Evolutionary conservation across 2,329 filamentous ascomycete genomes (phyloP).

Genomic region (Raffaelea deltoideospora): DNA sequence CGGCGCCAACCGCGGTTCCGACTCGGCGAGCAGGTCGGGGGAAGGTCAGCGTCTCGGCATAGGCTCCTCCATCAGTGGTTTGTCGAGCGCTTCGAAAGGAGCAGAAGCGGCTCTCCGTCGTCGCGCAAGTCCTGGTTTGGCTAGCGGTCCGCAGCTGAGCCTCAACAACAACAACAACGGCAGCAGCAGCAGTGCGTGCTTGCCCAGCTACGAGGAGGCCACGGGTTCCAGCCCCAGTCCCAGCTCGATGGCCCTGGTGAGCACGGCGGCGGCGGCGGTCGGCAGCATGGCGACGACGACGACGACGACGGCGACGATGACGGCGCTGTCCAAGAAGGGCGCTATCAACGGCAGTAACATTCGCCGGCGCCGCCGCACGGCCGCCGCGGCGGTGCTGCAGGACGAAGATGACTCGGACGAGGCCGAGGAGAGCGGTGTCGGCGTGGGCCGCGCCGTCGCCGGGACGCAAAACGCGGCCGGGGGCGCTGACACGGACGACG

Average conservation of each 20-base stretch:
- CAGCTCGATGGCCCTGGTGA: no score
- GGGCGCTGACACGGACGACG: neutral
- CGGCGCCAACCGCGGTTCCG: no score
- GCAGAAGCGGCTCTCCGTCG: slow-evolving; percentile 55
- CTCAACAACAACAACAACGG: neutral
- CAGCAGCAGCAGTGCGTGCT: slow-evolving; percentile 14
- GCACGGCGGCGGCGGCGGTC: neutral
- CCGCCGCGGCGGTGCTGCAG: neutral
- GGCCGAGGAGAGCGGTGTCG: neutral
- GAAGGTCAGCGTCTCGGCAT: slow-evolving; percentile 76
- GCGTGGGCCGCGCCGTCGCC: no score
- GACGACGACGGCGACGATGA: neutral
- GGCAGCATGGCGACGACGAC: neutral
- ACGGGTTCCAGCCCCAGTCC: no score
- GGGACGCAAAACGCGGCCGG: neutral
- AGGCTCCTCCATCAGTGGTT: slow-evolving; percentile 74
- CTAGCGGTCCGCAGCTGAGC: slow-evolving; percentile 13
- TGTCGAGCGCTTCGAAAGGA: slow-evolving; percentile 74
- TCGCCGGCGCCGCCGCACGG: neutral
- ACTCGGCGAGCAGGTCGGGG: slow-evolving; percentile 38
- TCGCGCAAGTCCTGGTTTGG: slow-evolving; percentile 46
- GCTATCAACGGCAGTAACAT: neutral
- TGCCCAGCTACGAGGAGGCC: no score
- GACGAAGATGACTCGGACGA: no score
- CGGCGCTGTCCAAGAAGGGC: neutral